These are phyloP conservation scores for Plectosphaerella sp. DNA, from an alignment of 2,329 filamentous ascomycete genomes.

Conservation along the genomic window DNA sequence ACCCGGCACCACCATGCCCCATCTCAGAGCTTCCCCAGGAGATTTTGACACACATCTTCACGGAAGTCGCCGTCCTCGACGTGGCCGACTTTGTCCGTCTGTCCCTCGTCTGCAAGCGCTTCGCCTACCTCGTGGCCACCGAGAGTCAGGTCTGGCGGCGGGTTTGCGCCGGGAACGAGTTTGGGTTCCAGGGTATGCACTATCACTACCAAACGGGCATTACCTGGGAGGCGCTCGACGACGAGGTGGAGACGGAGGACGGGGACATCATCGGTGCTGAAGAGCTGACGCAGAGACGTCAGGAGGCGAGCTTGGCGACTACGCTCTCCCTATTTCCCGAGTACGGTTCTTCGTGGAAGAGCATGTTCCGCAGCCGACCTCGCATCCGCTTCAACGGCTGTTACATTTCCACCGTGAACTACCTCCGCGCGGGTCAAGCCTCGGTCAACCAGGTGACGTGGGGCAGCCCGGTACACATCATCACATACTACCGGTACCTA, in stretches of 20 bases:
- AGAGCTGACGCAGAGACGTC: constrained; percentile 27
- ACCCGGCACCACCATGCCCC: constrained; percentile 71
- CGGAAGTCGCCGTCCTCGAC: constrained; percentile 67
- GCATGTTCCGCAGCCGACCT: constrained; percentile 77
- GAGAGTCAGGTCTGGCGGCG: constrained; percentile 86
- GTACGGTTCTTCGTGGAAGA: constrained; percentile 52
- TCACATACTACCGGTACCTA: constrained; percentile 96
- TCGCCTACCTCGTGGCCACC: constrained; percentile 79
- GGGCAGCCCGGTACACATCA: constrained; percentile 82
- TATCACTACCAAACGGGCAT: constrained; percentile 68
- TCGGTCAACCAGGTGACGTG: constrained; percentile 69
- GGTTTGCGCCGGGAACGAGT: constrained; percentile 63
- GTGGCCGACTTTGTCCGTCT: constrained; percentile 72
- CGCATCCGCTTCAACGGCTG: constrained; percentile 90
- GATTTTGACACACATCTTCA: constrained; percentile 74
- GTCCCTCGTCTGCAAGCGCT: constrained; percentile 76
- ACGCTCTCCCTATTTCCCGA: constrained; percentile 37
- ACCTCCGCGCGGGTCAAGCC: constrained; percentile 75
- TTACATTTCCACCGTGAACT: constrained; percentile 97
- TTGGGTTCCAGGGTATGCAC: constrained; percentile 80
- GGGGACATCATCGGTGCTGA: constrained; percentile 27
- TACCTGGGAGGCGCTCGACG: constrained; percentile 47
- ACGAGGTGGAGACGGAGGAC: constrained; percentile 22
- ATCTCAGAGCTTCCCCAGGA: constrained; percentile 77
- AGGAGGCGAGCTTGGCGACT: constrained; percentile 25